Base-by-base conservation (phyloP, 2,329 filamentous ascomycete genomes). In the Penicillium occitanis region DNA sequence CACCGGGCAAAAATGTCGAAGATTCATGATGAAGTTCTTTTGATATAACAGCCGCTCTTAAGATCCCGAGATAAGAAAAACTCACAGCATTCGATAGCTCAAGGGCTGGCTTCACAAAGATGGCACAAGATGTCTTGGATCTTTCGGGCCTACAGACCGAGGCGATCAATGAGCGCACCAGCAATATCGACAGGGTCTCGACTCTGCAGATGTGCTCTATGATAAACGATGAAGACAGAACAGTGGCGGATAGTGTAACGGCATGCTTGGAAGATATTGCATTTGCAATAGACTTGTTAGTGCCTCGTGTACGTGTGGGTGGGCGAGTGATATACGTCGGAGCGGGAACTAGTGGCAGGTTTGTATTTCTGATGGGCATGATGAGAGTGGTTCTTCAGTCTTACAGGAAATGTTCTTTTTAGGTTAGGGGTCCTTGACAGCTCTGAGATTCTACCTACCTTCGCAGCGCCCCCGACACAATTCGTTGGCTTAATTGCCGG, bases 271-370 rank as follows among this genome's bases (percentile, higher is more conserved):
- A 74, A 0, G 67, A 70, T 1, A 78, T 80, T 35, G 75, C 77
- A 2, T 69, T 61, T 5, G 73, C 75, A 5, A 77, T 80, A 42
- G 77, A 80, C 64, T 68, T 71, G 1, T 35, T 79, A 19, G 69
- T 73, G 11, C 68, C 68, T 2, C 73, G 76, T 3, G 73, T 79
- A 17, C 71, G 71, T n/a, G 60, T 55, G 13, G 75, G 78, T 22
- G 78, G 78, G 22, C 70, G 77, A 64, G 72, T 79, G 5, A 68
- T 75, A 7, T 79, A 79, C 67, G 76, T 79, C n/a, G 79, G 80
- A 10, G 80, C 80, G 2, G 79, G 80, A 14, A 82, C 79, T 2
- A 82, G 80, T 66, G 78, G 80, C 63, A 77, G 80, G 77, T 80
- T 66, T 68, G 71, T 62, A 8, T 58, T 17, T 19, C 19, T 33